These are phyloP conservation scores for Komagataella pseudopastoris DNA, from an alignment of 805 yeast genomes.

Conservation along the genomic window DNA sequence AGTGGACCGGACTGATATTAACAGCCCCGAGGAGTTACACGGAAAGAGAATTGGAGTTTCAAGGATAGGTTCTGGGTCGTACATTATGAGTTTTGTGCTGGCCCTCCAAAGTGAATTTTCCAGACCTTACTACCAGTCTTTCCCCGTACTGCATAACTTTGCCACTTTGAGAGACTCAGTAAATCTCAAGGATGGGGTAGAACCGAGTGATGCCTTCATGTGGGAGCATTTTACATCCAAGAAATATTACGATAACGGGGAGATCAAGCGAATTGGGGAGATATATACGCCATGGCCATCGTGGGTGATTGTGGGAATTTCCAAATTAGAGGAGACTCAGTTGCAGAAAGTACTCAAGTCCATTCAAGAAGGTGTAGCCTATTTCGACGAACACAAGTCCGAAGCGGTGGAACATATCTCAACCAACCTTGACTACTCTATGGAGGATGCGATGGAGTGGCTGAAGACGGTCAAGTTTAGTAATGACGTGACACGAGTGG, in stretches of 20 bases:
- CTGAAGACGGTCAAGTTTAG: constrained; percentile 59
- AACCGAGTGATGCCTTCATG: constrained; percentile 72
- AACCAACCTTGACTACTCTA: constrained; percentile 58
- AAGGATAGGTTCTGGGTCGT: constrained; percentile 84
- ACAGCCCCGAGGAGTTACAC: constrained; percentile 35
- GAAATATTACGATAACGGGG: constrained; percentile 66
- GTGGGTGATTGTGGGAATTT: constrained; percentile 62
- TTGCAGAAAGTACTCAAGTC: constrained; percentile 32
- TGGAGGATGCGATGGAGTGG: constrained; percentile 75
- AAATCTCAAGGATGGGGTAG: constrained; percentile 33
- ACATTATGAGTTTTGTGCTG: constrained; percentile 80
- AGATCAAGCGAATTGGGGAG: constrained; percentile 73
- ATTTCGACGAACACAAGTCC: constrained; percentile 45
- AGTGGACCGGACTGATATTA: constrained; percentile 37
- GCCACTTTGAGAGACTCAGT: constrained; percentile 71
- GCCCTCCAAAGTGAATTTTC: constrained; percentile 47
- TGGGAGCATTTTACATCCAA: constrained; percentile 93
- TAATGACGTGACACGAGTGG: constrained; percentile 28
- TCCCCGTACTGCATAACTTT: constrained; percentile 53
- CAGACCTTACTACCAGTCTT: constrained; percentile 34
- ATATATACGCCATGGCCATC: constrained; percentile 96
- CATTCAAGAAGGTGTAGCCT: constrained; percentile 52
- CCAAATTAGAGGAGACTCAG: constrained; percentile 18
- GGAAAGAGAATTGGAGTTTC: constrained; percentile 65
- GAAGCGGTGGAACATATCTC: constrained; percentile 58